phyloP scores from a whole-genome alignment of 139 green algal species.

The Pleodorina starrii region DNA sequence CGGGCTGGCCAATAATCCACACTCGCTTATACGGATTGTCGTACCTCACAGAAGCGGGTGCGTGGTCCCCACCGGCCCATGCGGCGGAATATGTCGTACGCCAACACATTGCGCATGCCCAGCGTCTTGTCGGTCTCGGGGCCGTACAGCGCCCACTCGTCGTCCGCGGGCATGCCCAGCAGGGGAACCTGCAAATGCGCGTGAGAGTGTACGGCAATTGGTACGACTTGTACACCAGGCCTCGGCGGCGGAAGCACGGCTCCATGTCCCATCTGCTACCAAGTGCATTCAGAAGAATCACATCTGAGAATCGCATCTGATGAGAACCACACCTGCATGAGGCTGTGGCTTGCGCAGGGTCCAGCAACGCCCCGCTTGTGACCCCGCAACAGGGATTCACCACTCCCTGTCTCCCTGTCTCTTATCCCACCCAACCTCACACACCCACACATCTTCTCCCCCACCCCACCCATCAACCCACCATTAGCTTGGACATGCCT shows the following conservation, averaged over 20 bases:
- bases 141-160: constrained; percentile 66
- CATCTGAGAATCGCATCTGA: no score
- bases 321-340: no score
- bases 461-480: background rate
- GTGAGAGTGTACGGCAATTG: no score
- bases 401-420: no score
- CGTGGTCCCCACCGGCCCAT: constrained; percentile 59
- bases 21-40: no score
- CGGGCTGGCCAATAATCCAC: no score
- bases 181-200: constrained; percentile 27
- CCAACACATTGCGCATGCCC: constrained; percentile 71
- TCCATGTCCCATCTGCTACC: no score
- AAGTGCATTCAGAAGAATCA: no score
- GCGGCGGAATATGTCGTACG: constrained; percentile 46
- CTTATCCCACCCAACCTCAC: background rate
- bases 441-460: background rate
- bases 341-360: no score
- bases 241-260: background rate
- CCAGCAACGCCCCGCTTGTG: no score
- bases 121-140: constrained; percentile 68
- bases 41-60: constrained; percentile 60
- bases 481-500: background rate
- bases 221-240: no score
- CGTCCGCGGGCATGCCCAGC: constrained; percentile 60
- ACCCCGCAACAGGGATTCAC: no score